These are phyloP conservation scores for Hemisphaericaspora subhashii DNA, from an alignment of 1,139 yeast species.

Conservation along the genomic window DNA sequence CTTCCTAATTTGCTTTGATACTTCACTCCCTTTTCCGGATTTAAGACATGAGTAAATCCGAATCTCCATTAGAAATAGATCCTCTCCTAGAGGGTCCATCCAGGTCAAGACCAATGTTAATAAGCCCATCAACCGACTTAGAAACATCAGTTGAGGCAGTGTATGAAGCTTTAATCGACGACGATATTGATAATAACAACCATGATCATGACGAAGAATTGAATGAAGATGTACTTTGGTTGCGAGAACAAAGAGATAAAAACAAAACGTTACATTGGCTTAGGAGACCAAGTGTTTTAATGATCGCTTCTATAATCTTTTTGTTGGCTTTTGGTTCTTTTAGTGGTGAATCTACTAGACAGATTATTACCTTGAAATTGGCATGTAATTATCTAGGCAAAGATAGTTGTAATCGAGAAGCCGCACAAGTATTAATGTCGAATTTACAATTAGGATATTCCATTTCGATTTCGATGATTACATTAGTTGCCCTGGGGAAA, in stretches of 20 bases:
- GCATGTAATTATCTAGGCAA: constrained; percentile 33
- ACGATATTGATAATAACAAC: constrained; percentile 20
- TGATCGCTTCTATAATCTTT: constrained; percentile 30
- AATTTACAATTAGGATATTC: constrained; percentile 34
- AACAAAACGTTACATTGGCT: constrained; percentile 38
- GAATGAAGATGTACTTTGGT: constrained; percentile 40
- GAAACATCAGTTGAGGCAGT: constrained; percentile 30
- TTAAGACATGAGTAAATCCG: constrained; percentile 1
- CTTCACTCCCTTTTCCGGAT: neutral
- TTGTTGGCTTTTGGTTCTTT: constrained; percentile 29
- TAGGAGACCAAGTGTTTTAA: constrained; percentile 34
- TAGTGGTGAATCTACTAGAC: constrained; percentile 36
- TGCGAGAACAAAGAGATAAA: constrained; percentile 36
- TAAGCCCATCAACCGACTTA: constrained; percentile 9
- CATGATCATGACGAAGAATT: constrained; percentile 25
- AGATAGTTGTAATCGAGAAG: constrained; percentile 30
- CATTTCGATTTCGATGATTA: constrained; percentile 28
- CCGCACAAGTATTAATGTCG: constrained; percentile 37
- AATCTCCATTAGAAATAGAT: neutral
- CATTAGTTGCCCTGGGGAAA: constrained; percentile 44
- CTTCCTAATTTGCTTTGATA: too few relatives aligned
- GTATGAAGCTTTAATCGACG: constrained; percentile 33
- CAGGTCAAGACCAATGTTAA: neutral
- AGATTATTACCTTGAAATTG: constrained; percentile 33
- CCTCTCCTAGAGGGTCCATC: neutral